These are phyloP conservation scores for Salix purpurea DNA, from an alignment of 345 rosid species.

Conservation along the genomic window DNA sequence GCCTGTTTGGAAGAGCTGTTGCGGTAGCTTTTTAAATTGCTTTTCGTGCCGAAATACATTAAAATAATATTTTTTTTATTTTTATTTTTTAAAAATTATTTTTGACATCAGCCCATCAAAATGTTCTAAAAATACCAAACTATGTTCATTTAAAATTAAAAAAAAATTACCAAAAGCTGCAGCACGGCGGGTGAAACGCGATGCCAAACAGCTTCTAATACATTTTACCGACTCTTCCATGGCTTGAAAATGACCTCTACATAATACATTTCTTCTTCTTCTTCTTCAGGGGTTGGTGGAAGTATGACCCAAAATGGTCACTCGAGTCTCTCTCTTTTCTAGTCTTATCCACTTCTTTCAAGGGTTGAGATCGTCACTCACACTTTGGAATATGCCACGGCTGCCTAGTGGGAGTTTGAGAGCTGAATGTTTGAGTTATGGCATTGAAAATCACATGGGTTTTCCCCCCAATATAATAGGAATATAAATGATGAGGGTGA, in stretches of 20 bases:
- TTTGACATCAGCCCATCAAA: too few species aligned
- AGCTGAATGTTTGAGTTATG: neutral
- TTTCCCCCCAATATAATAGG: neutral
- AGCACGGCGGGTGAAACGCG: too few species aligned
- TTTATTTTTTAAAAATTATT: too few species aligned
- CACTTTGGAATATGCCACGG: neutral
- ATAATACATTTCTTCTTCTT: neutral
- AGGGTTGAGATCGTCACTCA: constrained; percentile 2
- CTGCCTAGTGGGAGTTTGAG: neutral
- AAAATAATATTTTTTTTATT: too few species aligned
- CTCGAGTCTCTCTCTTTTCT: neutral
- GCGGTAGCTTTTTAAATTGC: too few species aligned
- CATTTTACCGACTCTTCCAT: neutral
- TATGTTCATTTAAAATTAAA: too few species aligned
- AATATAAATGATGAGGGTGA: neutral
- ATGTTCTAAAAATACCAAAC: too few species aligned
- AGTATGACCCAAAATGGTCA: constrained; percentile 14
- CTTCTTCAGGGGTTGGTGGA: constrained; percentile 2
- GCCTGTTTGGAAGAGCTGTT: too few species aligned
- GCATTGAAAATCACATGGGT: constrained; percentile 10
- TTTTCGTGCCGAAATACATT: too few species aligned
- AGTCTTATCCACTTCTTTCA: constrained; percentile 11
- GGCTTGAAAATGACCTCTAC: neutral
- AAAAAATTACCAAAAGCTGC: too few species aligned
- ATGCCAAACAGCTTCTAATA: too few species aligned